A percentile compares a stretch with the other conserved stretches of the same genome.
These are phyloP conservation scores for Verruconis gallopava DNA, from an alignment of 2,329 filamentous ascomycete species.

Conservation along the genomic window DNA sequence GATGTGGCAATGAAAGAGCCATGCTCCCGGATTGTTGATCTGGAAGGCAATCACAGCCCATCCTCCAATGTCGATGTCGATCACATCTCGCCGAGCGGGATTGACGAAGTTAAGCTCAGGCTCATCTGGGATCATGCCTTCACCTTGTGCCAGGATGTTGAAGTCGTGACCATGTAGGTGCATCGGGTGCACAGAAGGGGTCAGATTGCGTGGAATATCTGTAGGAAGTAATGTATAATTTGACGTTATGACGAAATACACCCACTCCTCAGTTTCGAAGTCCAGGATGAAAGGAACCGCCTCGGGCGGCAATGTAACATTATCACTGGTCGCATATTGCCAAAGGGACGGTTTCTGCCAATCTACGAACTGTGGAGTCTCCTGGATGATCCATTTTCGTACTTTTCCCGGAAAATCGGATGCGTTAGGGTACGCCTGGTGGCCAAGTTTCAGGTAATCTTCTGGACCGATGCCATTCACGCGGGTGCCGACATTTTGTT, in stretches of 20 bases:
- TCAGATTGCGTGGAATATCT: conserved; percentile 2
- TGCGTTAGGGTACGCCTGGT: background rate
- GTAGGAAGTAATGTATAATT: background rate
- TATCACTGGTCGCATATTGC: background rate
- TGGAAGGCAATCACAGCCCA: conserved; percentile 23
- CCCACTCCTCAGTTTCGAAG: conserved; percentile 6
- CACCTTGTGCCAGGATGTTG: conserved; percentile 19
- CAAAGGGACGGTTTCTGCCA: conserved; percentile 10
- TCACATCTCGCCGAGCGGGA: conserved; percentile 22
- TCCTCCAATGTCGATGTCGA: conserved; percentile 19
- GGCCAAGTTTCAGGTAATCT: conserved; percentile 1
- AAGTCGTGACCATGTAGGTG: conserved; percentile 20
- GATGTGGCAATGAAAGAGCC: conserved; percentile 27
- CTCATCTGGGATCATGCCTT: conserved; percentile 15
- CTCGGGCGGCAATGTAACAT: conserved; percentile 8
- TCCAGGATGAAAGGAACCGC: conserved; percentile 6
- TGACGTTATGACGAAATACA: conserved; percentile 7
- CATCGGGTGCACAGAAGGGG: conserved; percentile 10
- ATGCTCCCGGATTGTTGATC: conserved; percentile 24
- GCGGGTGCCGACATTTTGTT: background rate
- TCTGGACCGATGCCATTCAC: background rate
- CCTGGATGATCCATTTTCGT: conserved; percentile 2
- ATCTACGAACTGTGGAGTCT: conserved; percentile 4
- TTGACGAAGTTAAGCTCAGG: conserved; percentile 18
- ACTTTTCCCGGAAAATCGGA: background rate